Evolutionary conservation across 345 rosid species (phyloP).

Genomic region (Populus simonii): DNA sequence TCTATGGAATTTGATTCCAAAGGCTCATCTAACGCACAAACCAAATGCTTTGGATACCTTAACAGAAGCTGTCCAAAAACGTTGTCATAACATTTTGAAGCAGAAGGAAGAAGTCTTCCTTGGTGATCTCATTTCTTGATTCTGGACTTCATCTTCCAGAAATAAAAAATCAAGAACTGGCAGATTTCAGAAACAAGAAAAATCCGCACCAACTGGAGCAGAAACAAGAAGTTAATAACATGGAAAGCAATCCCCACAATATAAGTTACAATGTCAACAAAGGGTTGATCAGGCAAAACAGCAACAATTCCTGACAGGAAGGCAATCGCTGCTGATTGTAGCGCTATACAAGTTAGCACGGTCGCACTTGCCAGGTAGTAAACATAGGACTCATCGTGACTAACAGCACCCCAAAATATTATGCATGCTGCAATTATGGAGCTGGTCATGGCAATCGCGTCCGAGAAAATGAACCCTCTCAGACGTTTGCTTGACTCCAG

Average conservation of each 20-base stretch:
- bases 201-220: background rate
- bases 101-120: too few relatives aligned
- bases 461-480: background rate
- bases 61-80: too few relatives aligned
- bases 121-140: too few relatives aligned
- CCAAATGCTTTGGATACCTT: too few relatives aligned
- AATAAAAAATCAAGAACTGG: background rate
- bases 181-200: background rate
- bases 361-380: background rate
- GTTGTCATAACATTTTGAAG: too few relatives aligned
- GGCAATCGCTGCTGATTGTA: background rate
- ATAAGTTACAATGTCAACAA: background rate
- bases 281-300: background rate
- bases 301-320: background rate
- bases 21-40: too few relatives aligned
- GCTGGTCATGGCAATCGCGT: constrained; percentile 5
- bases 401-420: background rate
- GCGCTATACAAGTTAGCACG: background rate
- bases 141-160: background rate
- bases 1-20: too few relatives aligned
- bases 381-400: background rate
- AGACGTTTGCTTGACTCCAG: background rate
- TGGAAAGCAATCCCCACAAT: background rate
- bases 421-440: constrained; percentile 7
- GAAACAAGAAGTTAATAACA: background rate